Conservation (phyloP, 371 early-diverging fungal species). For the Mortierella sp. region DNA sequence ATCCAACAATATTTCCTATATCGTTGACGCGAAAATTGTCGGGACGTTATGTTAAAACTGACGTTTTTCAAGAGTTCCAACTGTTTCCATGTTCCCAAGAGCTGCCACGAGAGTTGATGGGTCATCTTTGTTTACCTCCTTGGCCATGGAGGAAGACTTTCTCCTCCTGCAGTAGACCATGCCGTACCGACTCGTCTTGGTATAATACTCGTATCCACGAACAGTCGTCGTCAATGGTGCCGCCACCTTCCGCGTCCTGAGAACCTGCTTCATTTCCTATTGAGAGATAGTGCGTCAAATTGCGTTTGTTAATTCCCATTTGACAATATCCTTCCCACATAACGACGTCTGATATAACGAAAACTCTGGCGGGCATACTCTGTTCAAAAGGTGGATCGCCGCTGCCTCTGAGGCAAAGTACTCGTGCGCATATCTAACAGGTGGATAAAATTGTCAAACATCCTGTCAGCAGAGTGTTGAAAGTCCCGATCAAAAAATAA, state of each 20-base stretch:
- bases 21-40: not conserved
- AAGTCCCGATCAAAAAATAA: not conserved
- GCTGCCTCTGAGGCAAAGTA: constrained; percentile 53
- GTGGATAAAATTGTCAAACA: not conserved
- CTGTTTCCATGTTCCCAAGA: not conserved
- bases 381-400: constrained; percentile 48
- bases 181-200: constrained; percentile 68
- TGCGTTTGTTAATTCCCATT: not conserved
- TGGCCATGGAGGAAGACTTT: constrained; percentile 49
- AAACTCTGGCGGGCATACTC: constrained; percentile 6
- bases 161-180: constrained; percentile 70
- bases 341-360: not conserved
- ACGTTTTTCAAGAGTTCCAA: too few species aligned
- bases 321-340: not conserved
- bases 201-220: constrained; percentile 75
- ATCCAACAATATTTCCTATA: constrained; percentile 69
- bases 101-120: not conserved
- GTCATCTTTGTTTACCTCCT: constrained; percentile 59
- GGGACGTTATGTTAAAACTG: not conserved
- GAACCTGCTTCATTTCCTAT: constrained; percentile 70
- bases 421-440: constrained; percentile 54
- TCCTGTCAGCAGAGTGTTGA: not conserved
- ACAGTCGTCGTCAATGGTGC: constrained; percentile 68
- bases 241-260: constrained; percentile 60
- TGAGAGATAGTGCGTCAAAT: not conserved